Base-by-base conservation (phyloP, 169 alveolate genomes). In the Cryptosporidium xiaoi region DNA sequence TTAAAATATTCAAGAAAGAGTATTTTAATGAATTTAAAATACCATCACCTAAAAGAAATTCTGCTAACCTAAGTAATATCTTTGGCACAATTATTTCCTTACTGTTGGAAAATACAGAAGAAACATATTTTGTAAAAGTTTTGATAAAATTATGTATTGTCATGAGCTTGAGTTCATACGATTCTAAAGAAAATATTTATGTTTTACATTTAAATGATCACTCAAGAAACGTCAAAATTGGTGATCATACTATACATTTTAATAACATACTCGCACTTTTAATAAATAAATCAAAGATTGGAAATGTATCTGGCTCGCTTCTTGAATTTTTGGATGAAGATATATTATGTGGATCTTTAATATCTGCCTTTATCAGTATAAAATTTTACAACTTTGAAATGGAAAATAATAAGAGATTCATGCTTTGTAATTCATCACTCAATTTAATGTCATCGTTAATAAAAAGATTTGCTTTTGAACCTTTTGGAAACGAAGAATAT, bases 381-480 rank as follows among this genome's bases (percentile, higher is more conserved):
- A 34, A 77, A 27, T 40, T 77, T 12, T 56, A 77, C 24, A 40
- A 77, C n/a, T 18, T 29, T 27, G 36, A 33, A 33, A 27, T 18
- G 46, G 55, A 44, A 36, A 56, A 60, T 20, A 64, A 77, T 46
- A 50, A 40, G 13, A 48, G 71, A 31, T 77, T 56, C 46, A 16
- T 31, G 29, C 48, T 60, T n/a, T 77, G 87, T 20, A 77, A 77
- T 31, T 40, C 87, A 4, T 56, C 87, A 18, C 27, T 77, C 12
- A 77, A 77, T 24, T 40, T 77, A 62, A 60, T 77, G 71, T 77
- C 87, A n/a, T 33, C 87, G 16, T 60, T 77, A 2, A 46, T 77
- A 5, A 77, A 77, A 60, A 77, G 64, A 62, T 60, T 58, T 24
- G 51, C 77, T 40, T 69, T 33, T 1, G 55, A 58, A 27, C 48